Evolutionary conservation across 1,284 basidiomycete genomes (phyloP), one percentile per base, ranked within the genome.

Genomic region (Ceratobasidium sp.): DNA sequence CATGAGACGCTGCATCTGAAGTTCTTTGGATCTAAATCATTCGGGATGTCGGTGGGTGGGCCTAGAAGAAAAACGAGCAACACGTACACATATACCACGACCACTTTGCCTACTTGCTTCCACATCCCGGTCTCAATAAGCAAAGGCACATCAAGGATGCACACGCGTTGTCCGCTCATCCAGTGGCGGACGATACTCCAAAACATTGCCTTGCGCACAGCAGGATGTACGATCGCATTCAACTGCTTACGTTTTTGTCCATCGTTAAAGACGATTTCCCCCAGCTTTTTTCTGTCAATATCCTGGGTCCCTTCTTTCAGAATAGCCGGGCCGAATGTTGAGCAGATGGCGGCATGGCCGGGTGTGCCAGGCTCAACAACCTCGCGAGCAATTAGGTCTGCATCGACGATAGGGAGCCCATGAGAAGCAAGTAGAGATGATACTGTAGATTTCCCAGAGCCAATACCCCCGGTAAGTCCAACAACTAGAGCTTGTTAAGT

Each of bases 401-500:
- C 96, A 83, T 99, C 98, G 82, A 99, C 90, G 81, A 99, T 87
- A 18, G 96, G 94, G 44, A 98, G 86, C 46, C 85, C 82, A 81
- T 93, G 89, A 0, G 89, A 85, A 79, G 89, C 89, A 63, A 99
- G 87, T 55, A 97, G 88, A 6, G 87, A 86, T 0, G 97, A 96
- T 39, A 97, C 97, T 20, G 96, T 95, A 3, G 96, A 98, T 86
- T 99, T 99, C 77, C 97, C 97, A 0, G 97, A 97, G 46, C 96
- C 96, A 80, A 99, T 99, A 1, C 97, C 96, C 28, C 98, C 98
- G 18, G 97, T 98, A 55, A 99, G 90, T 63, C 97, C 97, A 80
- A 99, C 91, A 80, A 99, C 97, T 97, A 82, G 20, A 20, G 15
- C 78, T 42, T 53, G 49, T 46, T 39, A 46, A 71, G 42, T 53